Percentiles rank a stretch among this genome's conserved stretches.
Conservation (phyloP, 1,284 basidiomycete species). For the Rhizoctonia solani region DNA sequence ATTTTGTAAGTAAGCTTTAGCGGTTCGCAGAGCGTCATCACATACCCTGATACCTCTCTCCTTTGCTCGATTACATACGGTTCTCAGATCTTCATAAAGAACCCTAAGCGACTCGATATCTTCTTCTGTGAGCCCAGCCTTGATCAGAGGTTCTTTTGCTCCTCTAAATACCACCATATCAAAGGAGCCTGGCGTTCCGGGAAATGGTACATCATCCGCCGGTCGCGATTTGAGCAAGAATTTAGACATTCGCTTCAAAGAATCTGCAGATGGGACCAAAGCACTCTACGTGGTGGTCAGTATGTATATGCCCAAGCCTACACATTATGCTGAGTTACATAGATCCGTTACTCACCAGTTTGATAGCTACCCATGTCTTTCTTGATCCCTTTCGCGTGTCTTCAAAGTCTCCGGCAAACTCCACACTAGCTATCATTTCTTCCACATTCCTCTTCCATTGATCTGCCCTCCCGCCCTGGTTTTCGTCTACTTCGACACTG, state of each 20-base stretch:
- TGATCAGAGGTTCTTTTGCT: conserved; percentile 26
- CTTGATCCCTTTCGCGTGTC: conserved; percentile 50
- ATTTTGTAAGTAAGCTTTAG: not conserved
- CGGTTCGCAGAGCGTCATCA: not conserved
- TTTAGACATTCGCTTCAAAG: conserved; percentile 60
- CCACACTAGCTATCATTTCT: conserved; percentile 74
- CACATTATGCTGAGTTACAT: not conserved
- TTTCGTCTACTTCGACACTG: conserved; percentile 79
- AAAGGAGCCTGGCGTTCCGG: conserved; percentile 58
- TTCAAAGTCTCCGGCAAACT: conserved; percentile 80
- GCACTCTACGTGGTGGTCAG: conserved; percentile 54
- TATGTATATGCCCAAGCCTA: not conserved
- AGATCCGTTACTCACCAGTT: conserved; percentile 59
- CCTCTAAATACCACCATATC: conserved; percentile 53
- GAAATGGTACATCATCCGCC: conserved; percentile 57
- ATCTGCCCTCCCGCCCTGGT: not conserved
- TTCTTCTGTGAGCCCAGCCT: conserved; percentile 49
- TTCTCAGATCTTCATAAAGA: conserved; percentile 61
- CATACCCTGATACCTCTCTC: conserved; percentile 56
- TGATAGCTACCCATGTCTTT: conserved; percentile 81
- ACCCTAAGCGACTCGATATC: conserved; percentile 65
- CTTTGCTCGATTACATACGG: conserved; percentile 64
- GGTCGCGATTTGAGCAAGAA: conserved; percentile 49
- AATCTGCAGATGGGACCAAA: conserved; percentile 59
- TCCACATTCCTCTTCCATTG: conserved; percentile 54